These are phyloP conservation scores for Aureobasidium uvarum DNA, from an alignment of 2,329 filamentous ascomycete genomes.

Conservation along the genomic window DNA sequence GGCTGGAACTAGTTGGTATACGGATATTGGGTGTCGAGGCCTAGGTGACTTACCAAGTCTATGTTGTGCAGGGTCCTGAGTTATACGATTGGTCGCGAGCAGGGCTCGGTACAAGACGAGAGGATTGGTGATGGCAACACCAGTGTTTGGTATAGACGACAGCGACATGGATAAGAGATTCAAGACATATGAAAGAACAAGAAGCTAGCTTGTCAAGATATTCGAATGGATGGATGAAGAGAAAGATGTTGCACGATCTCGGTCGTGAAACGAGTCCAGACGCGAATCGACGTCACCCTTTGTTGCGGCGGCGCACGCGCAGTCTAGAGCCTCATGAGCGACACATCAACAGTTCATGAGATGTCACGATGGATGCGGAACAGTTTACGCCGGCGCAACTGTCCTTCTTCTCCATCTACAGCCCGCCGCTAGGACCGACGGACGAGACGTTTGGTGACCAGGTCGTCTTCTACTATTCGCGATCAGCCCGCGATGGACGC, in stretches of 20 bases:
- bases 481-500: constrained; percentile 36
- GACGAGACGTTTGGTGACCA: constrained; percentile 76
- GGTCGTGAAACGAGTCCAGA: not conserved
- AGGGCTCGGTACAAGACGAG: constrained; percentile 73
- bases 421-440: constrained; percentile 71
- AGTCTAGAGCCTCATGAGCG: constrained; percentile 20
- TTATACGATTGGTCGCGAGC: constrained; percentile 63
- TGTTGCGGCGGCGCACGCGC: not conserved
- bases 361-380: constrained; percentile 12
- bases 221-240: not conserved
- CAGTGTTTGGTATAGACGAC: constrained; percentile 31
- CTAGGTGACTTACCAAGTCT: constrained; percentile 49
- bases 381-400: constrained; percentile 67
- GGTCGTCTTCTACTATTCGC: constrained; percentile 87
- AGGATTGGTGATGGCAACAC: constrained; percentile 61
- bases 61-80: constrained; percentile 69
- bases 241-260: constrained; percentile 12
- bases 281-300: constrained; percentile 11
- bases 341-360: not conserved
- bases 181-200: not conserved
- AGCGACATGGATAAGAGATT: constrained; percentile 25
- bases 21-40: not conserved
- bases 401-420: constrained; percentile 92
- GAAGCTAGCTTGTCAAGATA: not conserved
- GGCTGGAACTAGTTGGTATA: constrained; percentile 44